A percentile compares a stretch with the other conserved stretches of the same genome.
phyloP scores from a whole-genome alignment of 2,329 filamentous ascomycete genomes.

The Calonectria pauciramosa region DNA sequence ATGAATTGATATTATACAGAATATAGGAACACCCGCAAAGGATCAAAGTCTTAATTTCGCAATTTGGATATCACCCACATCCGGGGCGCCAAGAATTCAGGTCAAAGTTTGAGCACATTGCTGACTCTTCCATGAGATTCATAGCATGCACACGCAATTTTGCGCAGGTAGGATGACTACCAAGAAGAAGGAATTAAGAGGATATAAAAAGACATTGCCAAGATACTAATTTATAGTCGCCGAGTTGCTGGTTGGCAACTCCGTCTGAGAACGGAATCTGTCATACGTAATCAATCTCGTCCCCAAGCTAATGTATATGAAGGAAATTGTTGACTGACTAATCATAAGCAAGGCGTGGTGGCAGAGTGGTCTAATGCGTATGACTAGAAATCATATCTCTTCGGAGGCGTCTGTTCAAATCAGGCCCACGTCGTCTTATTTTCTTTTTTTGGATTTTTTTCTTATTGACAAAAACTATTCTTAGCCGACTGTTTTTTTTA shows the following conservation, averaged over 20 bases:
- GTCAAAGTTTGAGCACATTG: neutral
- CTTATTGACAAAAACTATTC: neutral
- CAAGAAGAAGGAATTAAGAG: neutral
- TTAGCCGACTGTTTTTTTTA: neutral
- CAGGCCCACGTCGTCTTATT: constrained; percentile 20
- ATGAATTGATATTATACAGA: neutral
- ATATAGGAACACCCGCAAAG: fast-evolving
- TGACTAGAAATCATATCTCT: constrained; percentile 32
- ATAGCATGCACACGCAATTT: neutral
- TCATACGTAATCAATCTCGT: neutral
- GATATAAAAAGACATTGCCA: neutral
- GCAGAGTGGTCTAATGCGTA: constrained; percentile 32
- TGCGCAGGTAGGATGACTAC: neutral
- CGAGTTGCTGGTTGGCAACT: neutral
- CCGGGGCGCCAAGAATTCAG: neutral
- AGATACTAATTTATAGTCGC: neutral
- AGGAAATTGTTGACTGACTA: neutral
- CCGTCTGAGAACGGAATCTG: neutral
- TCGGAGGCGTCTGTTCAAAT: constrained; percentile 32
- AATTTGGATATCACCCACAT: neutral
- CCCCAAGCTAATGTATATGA: neutral
- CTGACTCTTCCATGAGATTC: neutral
- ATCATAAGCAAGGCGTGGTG: constrained; percentile 22
- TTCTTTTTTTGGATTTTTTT: neutral
- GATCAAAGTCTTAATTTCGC: fast-evolving